A percentile compares a stretch with the other conserved stretches of the same genome.
phyloP scores from a whole-genome alignment of 2,329 filamentous ascomycete genomes.

The Colletotrichum cordylinicola region DNA sequence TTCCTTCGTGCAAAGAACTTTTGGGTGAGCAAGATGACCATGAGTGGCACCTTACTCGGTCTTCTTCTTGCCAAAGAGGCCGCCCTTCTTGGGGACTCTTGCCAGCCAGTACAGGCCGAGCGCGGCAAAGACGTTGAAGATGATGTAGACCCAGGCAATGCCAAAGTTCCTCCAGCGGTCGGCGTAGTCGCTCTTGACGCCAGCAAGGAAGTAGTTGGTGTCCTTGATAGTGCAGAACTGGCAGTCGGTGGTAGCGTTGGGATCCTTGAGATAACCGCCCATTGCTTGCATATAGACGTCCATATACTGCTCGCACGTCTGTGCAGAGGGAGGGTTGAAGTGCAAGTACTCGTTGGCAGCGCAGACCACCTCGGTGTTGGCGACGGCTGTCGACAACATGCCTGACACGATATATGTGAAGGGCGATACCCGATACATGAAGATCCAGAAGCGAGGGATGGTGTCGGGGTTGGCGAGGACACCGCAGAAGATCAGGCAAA shows the following conservation, averaged over 20 bases:
- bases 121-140: conserved; percentile 63
- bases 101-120: conserved; percentile 62
- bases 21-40: neutral
- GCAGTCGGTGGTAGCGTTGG: conserved; percentile 54
- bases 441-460: conserved; percentile 80
- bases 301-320: conserved; percentile 68
- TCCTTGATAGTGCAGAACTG: conserved; percentile 57
- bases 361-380: conserved; percentile 70
- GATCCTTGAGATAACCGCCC: conserved; percentile 62
- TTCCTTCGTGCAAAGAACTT: neutral
- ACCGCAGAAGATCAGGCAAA: conserved; percentile 78
- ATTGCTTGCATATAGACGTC: conserved; percentile 47
- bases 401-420: conserved; percentile 82
- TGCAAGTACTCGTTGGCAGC: conserved; percentile 71
- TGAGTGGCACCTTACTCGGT: conserved; percentile 26
- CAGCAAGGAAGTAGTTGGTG: conserved; percentile 57
- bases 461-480: conserved; percentile 69
- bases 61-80: conserved; percentile 36
- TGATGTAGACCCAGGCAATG: conserved; percentile 63
- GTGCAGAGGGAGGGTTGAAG: conserved; percentile 66
- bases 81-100: conserved; percentile 49
- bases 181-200: conserved; percentile 56
- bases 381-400: conserved; percentile 73
- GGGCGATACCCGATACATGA: conserved; percentile 83
- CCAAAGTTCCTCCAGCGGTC: conserved; percentile 75